Evolutionary conservation across 176 grass and related monocot genomes (phyloP).

Genomic region (Phragmites australis): DNA sequence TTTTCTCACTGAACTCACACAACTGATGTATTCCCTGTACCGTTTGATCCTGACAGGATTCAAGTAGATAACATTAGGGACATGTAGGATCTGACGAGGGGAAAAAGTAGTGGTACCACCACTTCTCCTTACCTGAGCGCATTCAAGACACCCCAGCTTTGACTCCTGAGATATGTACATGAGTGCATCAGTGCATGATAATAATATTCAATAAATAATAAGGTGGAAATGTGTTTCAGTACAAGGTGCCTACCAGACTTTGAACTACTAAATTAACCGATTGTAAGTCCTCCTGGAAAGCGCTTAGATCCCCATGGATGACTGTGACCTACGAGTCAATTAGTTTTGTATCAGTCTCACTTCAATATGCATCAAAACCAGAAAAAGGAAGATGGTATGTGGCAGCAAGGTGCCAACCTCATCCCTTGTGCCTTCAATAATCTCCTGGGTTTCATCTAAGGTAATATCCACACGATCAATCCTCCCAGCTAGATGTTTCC

Average conservation of each 20-base stretch:
- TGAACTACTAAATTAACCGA: conserved; percentile 68
- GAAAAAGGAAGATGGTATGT: background rate
- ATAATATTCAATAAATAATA: background rate
- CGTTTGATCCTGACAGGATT: conserved; percentile 57
- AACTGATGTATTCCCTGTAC: conserved; percentile 55
- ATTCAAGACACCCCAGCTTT: conserved; percentile 59
- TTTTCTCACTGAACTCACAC: conserved; percentile 49
- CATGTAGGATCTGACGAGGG: background rate
- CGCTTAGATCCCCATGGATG: conserved; percentile 66
- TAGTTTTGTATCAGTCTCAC: background rate
- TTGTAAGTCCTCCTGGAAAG: conserved; percentile 68
- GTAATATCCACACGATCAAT: conserved; percentile 67
- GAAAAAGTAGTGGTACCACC: background rate
- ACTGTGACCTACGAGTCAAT: conserved; percentile 50
- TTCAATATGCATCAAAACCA: background rate
- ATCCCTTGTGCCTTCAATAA: conserved; percentile 67
- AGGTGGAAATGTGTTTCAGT: background rate
- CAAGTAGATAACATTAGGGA: background rate
- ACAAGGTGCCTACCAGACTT: conserved; percentile 55
- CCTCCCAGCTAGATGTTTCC: conserved; percentile 61
- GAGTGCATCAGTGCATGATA: conserved; percentile 41
- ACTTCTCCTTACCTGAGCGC: conserved; percentile 56
- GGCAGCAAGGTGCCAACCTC: conserved; percentile 50
- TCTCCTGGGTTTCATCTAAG: conserved; percentile 74
- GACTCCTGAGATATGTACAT: conserved; percentile 55